Conservation (phyloP, 148 eudicot genomes). For the Arbutus unedo region DNA sequence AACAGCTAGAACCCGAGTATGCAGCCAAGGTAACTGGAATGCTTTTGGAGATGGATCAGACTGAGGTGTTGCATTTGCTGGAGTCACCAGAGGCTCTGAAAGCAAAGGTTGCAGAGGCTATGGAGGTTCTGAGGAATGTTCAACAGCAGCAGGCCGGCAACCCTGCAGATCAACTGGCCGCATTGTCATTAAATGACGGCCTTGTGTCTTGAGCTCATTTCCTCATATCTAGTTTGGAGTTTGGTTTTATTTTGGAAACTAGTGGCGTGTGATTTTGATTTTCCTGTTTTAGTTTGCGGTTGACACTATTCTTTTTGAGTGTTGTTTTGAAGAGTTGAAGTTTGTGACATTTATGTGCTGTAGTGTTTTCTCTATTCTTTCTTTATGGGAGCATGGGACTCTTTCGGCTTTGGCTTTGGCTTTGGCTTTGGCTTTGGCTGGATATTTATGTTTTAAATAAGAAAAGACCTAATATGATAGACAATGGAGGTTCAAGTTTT, state of each 20-base stretch:
- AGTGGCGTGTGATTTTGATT: not conserved
- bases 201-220: conserved; percentile 22
- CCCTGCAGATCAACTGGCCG: conserved; percentile 59
- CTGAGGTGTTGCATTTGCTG: conserved; percentile 65
- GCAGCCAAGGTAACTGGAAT: conserved; percentile 85
- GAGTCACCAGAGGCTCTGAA: conserved; percentile 75
- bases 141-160: conserved; percentile 44
- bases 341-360: not conserved
- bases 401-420: not conserved
- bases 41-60: conserved; percentile 83
- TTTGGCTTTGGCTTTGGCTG: not conserved
- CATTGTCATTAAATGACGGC: conserved; percentile 54
- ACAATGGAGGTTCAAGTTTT: too few species aligned
- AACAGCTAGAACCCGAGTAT: conserved; percentile 61
- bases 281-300: not conserved
- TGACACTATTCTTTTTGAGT: not conserved
- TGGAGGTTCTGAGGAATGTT: conserved; percentile 67
- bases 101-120: conserved; percentile 76
- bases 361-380: not conserved
- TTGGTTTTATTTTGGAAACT: not conserved
- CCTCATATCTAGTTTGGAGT: not conserved
- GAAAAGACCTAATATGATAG: not conserved
- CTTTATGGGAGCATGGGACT: not conserved
- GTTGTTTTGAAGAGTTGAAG: not conserved
- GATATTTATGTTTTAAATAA: not conserved